Base-by-base conservation (phyloP, 306 rosid genomes). In the Luffa aegyptiaca region DNA sequence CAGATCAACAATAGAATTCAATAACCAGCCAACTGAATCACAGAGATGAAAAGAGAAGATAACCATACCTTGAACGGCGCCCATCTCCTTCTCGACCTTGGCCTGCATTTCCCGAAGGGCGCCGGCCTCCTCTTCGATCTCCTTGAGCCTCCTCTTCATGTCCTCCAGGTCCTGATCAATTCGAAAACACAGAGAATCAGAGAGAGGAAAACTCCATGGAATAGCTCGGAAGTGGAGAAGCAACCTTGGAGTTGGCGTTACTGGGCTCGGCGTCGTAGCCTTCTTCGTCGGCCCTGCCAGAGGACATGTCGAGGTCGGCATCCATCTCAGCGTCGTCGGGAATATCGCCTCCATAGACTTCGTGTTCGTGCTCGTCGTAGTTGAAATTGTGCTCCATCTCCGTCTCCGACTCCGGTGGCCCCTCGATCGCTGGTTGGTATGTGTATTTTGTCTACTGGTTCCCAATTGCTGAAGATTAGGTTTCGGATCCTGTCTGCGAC, bases 71-170 rank as follows among this genome's bases (percentile, higher is more conserved):
- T 91, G 99, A 86, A 88, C 97, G 81, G 90, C 90, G 3, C 99
- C 98, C 99, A 96, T 96, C 89, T 96, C 99, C 86, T 96, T 96
- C 89, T 93, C 98, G 33, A 93, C 99, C 91, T 96, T 96, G 46
- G 99, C 97, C 90, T 96, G 99, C 97, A 96, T 91, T 76, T 96
- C 99, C 52, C 99, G 94, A 58, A 96, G 98, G 35, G 98, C 97
- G 10, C 93, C 87, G 11, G 98, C 98, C 80, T 95, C 98, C 44
- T 95, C 98, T 65, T 95, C 99, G 83, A 96, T 96, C 90, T 93
- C 97, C 85, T 96, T 93, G 53, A 96, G 91, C 92, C 98, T 85
- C 90, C 90, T 96, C 88, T 93, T 96, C 99, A 96, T 96, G 69
- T 96, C 98, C 92, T 93, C 99, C 94, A 96, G 83, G 80, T 96